Evolutionary conservation across 306 rosid genomes (phyloP).

Genomic region (Acacia confusa): DNA sequence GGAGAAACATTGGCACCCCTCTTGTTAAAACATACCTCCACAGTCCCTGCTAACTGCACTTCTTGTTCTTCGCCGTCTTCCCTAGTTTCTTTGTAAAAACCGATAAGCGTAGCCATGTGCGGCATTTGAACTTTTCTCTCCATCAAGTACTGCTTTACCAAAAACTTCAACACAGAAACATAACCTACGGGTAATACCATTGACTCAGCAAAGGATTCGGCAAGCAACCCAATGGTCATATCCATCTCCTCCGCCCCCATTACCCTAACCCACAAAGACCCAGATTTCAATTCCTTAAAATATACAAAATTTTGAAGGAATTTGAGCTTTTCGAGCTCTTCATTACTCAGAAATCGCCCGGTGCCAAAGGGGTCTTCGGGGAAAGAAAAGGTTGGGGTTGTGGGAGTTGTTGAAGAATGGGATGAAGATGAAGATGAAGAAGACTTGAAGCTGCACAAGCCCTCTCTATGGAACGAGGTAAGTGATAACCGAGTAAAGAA

Average conservation of each 20-base stretch:
- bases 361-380: constrained; percentile 53
- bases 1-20: constrained; percentile 67
- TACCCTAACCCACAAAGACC: constrained; percentile 69
- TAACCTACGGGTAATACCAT: constrained; percentile 67
- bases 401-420: constrained; percentile 23
- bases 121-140: constrained; percentile 69
- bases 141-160: constrained; percentile 73
- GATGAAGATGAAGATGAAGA: constrained; percentile 44
- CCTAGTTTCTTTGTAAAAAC: constrained; percentile 50
- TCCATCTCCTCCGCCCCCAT: constrained; percentile 71
- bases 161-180: constrained; percentile 49
- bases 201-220: constrained; percentile 82
- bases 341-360: constrained; percentile 61
- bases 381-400: constrained; percentile 23
- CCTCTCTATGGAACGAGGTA: constrained; percentile 14
- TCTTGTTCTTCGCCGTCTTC: constrained; percentile 31
- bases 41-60: constrained; percentile 75
- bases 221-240: constrained; percentile 55
- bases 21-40: constrained; percentile 74
- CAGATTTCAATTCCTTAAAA: constrained; percentile 59
- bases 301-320: constrained; percentile 56
- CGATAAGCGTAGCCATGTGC: constrained; percentile 74
- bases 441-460: constrained; percentile 40
- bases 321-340: constrained; percentile 59
- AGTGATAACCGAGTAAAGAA: constrained; percentile 21